Base-by-base conservation (phyloP, 352 stramenopile species). In the Globisporangium cederbergense region DNA sequence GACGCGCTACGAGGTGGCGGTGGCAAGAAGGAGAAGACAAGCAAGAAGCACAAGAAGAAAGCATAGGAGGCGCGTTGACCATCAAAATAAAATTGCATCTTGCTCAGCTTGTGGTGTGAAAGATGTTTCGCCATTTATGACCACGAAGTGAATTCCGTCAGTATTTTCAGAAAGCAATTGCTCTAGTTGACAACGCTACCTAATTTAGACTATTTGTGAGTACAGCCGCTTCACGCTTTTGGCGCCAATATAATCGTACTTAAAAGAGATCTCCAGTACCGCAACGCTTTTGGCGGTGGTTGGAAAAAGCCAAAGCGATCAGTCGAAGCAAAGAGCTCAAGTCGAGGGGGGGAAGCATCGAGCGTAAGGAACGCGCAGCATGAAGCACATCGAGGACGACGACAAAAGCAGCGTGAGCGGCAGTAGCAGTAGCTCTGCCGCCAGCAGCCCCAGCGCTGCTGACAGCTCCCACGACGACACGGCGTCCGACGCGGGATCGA, bases 1-100 rank as follows among this genome's bases (percentile, higher is more conserved):
- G 79, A 83, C 55, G 81, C 73, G 22, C 71, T 91, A 54, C 78
- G 79, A n/a, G 68, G 62, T 53, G 66, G 74, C 0, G 59, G 55
- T 10, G 52, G 38, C 45, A 67, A 69, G 62, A 66, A 62, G 36
- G 66, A 49, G 32, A 86, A 85, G 57, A 79, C 79, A 38, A 80
- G 58, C 51, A 84, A 80, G 58, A 84, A 82, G 56, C 64, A 68
- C 13, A 67, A 68, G 38, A 65, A 45, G 53, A 63, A 76, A 13
- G 30, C 58, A 36, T 67, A 70, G 36, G 10, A 47, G 22, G 43
- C 36, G 40, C 34, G 36, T 54, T 20, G 18, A 30, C 22, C 20
- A 58, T 38, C 25, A 28, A 28, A 28, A 42, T 47, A 49, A 28
- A 30, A 18, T 34, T 18, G 22, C 25, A 25, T 49, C 30, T 56